Percentiles rank a stretch among this genome's conserved stretches.
phyloP scores from a whole-genome alignment of 2,329 filamentous ascomycete genomes.

The Didymella arachidicola region DNA sequence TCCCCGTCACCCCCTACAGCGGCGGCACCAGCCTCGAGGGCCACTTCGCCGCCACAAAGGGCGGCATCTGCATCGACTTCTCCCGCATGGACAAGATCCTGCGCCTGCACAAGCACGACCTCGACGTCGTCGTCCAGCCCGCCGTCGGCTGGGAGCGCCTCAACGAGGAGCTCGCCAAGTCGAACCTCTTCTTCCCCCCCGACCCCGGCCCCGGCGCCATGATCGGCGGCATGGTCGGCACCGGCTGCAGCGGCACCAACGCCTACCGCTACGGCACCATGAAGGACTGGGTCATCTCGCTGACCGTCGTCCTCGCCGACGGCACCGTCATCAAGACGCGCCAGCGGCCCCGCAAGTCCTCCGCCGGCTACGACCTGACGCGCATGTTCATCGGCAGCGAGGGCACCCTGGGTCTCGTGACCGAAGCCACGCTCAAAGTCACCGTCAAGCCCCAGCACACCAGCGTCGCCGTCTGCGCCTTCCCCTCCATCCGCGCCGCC shows the following conservation, averaged over 20 bases:
- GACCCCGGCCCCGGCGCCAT: constrained; percentile 90
- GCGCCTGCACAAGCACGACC: constrained; percentile 73
- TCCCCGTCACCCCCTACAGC: constrained; percentile 86
- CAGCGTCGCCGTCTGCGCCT: constrained; percentile 77
- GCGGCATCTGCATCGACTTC: constrained; percentile 88
- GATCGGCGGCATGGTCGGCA: constrained; percentile 89
- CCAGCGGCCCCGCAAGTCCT: constrained; percentile 86
- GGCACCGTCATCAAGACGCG: constrained; percentile 89
- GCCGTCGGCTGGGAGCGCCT: constrained; percentile 87
- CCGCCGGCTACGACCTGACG: constrained; percentile 90
- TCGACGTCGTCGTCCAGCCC: constrained; percentile 65
- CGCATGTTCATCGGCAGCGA: constrained; percentile 90
- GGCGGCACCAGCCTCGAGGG: constrained; percentile 91
- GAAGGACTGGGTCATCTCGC: constrained; percentile 87
- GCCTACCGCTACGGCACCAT: constrained; percentile 93
- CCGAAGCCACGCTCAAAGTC: constrained; percentile 87
- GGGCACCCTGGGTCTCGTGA: constrained; percentile 89
- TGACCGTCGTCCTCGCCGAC: constrained; percentile 90
- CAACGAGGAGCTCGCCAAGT: constrained; percentile 77
- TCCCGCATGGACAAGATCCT: constrained; percentile 83
- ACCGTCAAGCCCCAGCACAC: constrained; percentile 81
- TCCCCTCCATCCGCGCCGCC: constrained; percentile 71
- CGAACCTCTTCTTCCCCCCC: constrained; percentile 86
- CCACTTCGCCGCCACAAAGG: constrained; percentile 82
- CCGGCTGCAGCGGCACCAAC: constrained; percentile 82